Evolutionary conservation across 306 rosid species (phyloP).

Genomic region (Quercus glauca): DNA sequence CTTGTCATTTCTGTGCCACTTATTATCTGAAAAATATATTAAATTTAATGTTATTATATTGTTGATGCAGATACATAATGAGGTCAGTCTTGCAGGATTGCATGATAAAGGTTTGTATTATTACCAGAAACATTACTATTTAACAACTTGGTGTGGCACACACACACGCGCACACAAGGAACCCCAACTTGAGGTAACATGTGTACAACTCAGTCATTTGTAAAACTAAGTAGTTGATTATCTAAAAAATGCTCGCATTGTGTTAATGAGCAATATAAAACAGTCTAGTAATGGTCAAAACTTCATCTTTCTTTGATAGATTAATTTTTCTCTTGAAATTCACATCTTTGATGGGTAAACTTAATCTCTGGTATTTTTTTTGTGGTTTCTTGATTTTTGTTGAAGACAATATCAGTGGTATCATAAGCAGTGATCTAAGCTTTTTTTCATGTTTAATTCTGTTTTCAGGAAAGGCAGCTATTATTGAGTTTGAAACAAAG

Average conservation of each 20-base stretch:
- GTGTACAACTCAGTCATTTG: not conserved
- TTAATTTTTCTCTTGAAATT: not conserved
- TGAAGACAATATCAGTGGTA: not conserved
- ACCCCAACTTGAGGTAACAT: too few relatives aligned
- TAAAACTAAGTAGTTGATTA: not conserved
- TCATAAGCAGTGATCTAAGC: not conserved
- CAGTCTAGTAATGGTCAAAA: not conserved
- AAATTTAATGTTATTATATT: conserved; percentile 22
- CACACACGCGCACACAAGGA: not conserved
- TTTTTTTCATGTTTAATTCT: not conserved
- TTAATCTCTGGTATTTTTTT: not conserved
- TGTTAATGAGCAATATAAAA: not conserved
- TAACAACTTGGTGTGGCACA: conserved; percentile 14
- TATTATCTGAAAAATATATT: conserved; percentile 17
- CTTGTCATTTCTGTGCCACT: not conserved
- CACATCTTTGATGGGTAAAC: not conserved
- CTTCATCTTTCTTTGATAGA: not conserved
- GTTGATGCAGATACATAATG: conserved; percentile 60
- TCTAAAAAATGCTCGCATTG: not conserved
- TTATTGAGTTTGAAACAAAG: conserved; percentile 85
- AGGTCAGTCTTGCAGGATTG: conserved; percentile 73
- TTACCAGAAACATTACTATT: conserved; percentile 21
- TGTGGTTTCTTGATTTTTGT: too few relatives aligned
- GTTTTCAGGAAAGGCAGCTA: conserved; percentile 89
- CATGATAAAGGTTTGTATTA: conserved; percentile 82